Evolutionary conservation across 1,139 yeast species (phyloP), one percentile per base, ranked within the genome.

Genomic region (Candida anutae): DNA sequence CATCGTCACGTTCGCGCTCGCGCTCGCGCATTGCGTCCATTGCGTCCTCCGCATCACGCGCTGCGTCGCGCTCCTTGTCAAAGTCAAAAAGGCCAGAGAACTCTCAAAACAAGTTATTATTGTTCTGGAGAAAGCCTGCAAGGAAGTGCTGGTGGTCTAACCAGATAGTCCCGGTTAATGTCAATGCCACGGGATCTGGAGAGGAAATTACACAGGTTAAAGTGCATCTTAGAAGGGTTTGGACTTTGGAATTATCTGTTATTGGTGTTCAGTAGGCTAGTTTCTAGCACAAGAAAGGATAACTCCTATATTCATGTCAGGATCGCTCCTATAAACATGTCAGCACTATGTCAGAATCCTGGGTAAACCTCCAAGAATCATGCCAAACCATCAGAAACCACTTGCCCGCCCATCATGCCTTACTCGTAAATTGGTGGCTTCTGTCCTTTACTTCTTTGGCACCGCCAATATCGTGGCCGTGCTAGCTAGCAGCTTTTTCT

Each of bases 131-230:
- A 38, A 90, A 90, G 49, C 99, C 99, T 0, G 99, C 99, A 1
- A 70, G 98, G 47, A 93, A 93, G 51, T 93, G 99, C 57, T 93
- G 99, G 99, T 93, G 99, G 99, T 80, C 83, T 9, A 81, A 80
- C 44, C 75, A 74, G 25, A 59, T 65, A 26, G 61, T 76, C 13
- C 70, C 68, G 5, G 60, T 85, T 18, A 67, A 65, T 20, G 61
- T 81, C 6, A 50, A 43, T 12, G 37, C 40, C 2, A 37, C 36
- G 11, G 45, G 40, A 12, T 41, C 39, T 10, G 46, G 41, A 4
- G 31, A 34, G n/a, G 36, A 43, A 5, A 22, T 22, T 10, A 43
- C 55, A 41, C 37, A 38, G 6, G 59, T 65, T 13, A 74, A 69
- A 38, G 80, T 81, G 12, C 93, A 83, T 47, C 68, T 79, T 25